Evolutionary conservation across 805 yeast genomes (phyloP), one percentile per base, ranked within the genome.

Genomic region (Candida yuanshanica): DNA sequence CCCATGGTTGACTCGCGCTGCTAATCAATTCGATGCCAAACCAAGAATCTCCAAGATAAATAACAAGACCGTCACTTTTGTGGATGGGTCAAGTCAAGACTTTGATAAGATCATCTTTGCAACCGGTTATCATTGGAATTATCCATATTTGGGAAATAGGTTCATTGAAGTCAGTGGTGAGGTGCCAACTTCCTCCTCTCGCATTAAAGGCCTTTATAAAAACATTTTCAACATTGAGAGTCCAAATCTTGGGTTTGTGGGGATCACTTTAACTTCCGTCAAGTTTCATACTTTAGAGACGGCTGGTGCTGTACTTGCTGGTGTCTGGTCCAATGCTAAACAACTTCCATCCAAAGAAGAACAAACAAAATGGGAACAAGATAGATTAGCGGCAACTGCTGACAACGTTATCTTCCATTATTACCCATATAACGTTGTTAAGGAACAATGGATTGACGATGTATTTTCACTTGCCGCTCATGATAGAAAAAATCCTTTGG

Each of bases 251-350:
- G 63, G 66, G 1, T 65, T 71, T 40, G 55, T 66, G 16, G 78
- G 76, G 4, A 44, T 58, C 25, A 46, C 50, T 25, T 23, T 68
- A 7, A 63, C 75, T 2, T 63, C 72, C 0, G 48, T 72, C 35
- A 69, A 70, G 48, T 74, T 74, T 61, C 72, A 70, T 36, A 63
- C 73, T 10, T 68, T 74, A 37, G 81, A 75, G 50, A 63, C 69
- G 5, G 56, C 65, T 34, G 74, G 75, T 2, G 68, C 74, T 21
- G 78, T 77, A 1, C 59, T 75, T 36, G 76, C 79, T 10, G 80
- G 79, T 16, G 69, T 72, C 5, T 74, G 77, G 75, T 60, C 75
- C 1, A 62, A 63, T n/a, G 59, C 62, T 20, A 60, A 53, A 31
- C n/a, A 42, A n/a, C 52, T 73, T 14, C 79, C 79, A 2, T 34